A percentile compares a stretch with the other conserved stretches of the same genome.
Evolutionary conservation across 352 stramenopile species (phyloP).

Genomic region (Sclerospora graminicola): DNA sequence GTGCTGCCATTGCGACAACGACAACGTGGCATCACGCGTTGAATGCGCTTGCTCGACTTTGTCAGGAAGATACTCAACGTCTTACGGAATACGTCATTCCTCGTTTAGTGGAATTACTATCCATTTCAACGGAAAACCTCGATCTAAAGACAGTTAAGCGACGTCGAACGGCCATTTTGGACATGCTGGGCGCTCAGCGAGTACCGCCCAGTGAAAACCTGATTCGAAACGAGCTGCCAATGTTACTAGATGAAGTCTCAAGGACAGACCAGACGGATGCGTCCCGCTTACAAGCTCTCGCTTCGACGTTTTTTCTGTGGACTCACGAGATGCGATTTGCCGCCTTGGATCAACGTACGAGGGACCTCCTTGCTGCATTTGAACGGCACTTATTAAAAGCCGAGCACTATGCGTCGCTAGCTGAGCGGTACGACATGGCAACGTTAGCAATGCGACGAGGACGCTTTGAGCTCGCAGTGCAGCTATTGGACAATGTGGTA

Average conservation of each 20-base stretch:
- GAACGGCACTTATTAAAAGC: slow-evolving; percentile 11
- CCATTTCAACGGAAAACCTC: slow-evolving; percentile 5
- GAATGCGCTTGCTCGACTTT: slow-evolving; percentile 11
- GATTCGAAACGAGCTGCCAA: slow-evolving; percentile 10
- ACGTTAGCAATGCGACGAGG: slow-evolving; percentile 33
- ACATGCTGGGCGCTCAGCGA: slow-evolving; percentile 13
- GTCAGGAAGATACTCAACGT: slow-evolving; percentile 8
- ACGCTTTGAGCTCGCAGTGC: slow-evolving; percentile 14
- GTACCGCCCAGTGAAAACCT: slow-evolving; percentile 5
- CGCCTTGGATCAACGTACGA: not conserved
- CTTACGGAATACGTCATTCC: slow-evolving; percentile 7
- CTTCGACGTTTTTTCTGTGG: slow-evolving; percentile 26
- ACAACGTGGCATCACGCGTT: slow-evolving; percentile 16
- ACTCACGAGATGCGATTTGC: slow-evolving; percentile 5
- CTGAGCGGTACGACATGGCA: slow-evolving; percentile 34
- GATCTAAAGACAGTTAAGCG: slow-evolving; percentile 1
- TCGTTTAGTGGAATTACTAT: slow-evolving; percentile 19
- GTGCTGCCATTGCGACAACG: slow-evolving; percentile 7
- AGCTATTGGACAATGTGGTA: slow-evolving; percentile 19
- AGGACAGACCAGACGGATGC: slow-evolving; percentile 5
- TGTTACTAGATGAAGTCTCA: slow-evolving; percentile 17
- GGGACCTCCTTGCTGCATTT: slow-evolving; percentile 4
- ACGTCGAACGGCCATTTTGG: slow-evolving; percentile 13
- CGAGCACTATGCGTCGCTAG: slow-evolving; percentile 19
- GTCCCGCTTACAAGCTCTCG: slow-evolving; percentile 16